Base-by-base conservation (phyloP, 352 stramenopile genomes). In the Pythium monospermum region DNA sequence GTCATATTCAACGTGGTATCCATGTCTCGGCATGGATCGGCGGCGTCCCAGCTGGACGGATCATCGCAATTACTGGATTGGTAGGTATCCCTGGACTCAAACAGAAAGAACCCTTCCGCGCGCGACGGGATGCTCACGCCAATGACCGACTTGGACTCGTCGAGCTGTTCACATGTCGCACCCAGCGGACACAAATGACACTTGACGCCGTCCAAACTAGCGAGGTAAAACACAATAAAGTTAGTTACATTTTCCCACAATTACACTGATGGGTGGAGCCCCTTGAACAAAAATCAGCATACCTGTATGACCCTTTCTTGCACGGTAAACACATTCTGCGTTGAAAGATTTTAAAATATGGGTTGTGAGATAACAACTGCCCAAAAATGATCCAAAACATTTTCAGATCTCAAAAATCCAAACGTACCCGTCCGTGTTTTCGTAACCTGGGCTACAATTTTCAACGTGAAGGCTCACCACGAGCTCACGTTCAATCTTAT, bases 261-360 rank as follows among this genome's bases (percentile, higher is more conserved):
- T n/a, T n/a, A n/a, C n/a, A n/a, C n/a, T n/a, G n/a, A n/a, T n/a
- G n/a, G n/a, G n/a, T n/a, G n/a, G 23, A 22, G 18, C n/a, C 3
- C 19, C 27, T 31, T n/a, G n/a, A n/a, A n/a, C n/a, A n/a, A n/a
- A n/a, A n/a, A n/a, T n/a, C n/a, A n/a, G 42, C 30, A 21, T 64
- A 87, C 76, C 76, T 88, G 53, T 87, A 90, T 18, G 41, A 81
- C 26, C 70, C 72, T 47, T 86, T 85, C 39, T 72, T 66, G 47
- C 79, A 90, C 11, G 63, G 55, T 2, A 83, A 39, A 19, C 79
- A 90, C n/a, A n/a, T n/a, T n/a, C n/a, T n/a, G 31, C 66, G 38
- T 0, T 73, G 86, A 50, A 10, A 60, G 25, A 44, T 22, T 16
- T 11, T 36, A 15, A 43, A 30, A 30, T 1, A 49, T 28, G 18